A percentile compares a stretch with the other conserved stretches of the same genome.
phyloP scores from a whole-genome alignment of 2,329 filamentous ascomycete genomes.

The Hypoxylon sp. region DNA sequence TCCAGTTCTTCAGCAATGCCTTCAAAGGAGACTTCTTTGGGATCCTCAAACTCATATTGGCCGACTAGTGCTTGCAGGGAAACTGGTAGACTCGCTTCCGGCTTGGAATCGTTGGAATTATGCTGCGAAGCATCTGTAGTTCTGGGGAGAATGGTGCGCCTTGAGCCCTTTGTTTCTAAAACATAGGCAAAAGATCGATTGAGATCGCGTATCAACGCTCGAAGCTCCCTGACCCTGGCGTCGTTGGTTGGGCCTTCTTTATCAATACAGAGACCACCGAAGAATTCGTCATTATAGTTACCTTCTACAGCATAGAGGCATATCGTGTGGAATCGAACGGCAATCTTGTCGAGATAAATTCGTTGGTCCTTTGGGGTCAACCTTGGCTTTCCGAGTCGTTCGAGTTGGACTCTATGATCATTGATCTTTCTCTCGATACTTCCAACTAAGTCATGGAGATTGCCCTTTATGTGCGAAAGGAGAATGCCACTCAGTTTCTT shows the following conservation, averaged over 20 bases:
- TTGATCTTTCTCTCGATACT: constrained; percentile 49
- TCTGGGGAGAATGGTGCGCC: constrained; percentile 44
- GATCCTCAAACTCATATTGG: constrained; percentile 53
- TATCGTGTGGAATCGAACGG: constrained; percentile 58
- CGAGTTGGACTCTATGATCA: constrained; percentile 36
- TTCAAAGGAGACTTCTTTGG: constrained; percentile 45
- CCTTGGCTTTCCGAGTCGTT: constrained; percentile 49
- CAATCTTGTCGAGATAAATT: constrained; percentile 56
- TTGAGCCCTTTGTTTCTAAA: constrained; percentile 51
- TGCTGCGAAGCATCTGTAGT: neutral
- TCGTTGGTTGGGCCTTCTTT: constrained; percentile 33
- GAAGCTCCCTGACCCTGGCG: constrained; percentile 50
- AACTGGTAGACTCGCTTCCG: constrained; percentile 32
- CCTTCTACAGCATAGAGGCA: constrained; percentile 59
- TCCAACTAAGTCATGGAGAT: constrained; percentile 49
- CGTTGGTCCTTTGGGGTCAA: constrained; percentile 52
- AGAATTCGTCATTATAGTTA: constrained; percentile 59
- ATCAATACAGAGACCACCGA: constrained; percentile 50
- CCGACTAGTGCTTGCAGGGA: constrained; percentile 54
- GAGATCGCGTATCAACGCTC: constrained; percentile 54
- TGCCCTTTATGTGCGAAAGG: constrained; percentile 53
- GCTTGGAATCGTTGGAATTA: no score
- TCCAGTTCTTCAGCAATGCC: constrained; percentile 51
- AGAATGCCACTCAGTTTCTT: constrained; percentile 58
- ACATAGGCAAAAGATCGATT: constrained; percentile 54